Evolutionary conservation across 805 yeast genomes (phyloP).

Genomic region (Saitoella complicata): DNA sequence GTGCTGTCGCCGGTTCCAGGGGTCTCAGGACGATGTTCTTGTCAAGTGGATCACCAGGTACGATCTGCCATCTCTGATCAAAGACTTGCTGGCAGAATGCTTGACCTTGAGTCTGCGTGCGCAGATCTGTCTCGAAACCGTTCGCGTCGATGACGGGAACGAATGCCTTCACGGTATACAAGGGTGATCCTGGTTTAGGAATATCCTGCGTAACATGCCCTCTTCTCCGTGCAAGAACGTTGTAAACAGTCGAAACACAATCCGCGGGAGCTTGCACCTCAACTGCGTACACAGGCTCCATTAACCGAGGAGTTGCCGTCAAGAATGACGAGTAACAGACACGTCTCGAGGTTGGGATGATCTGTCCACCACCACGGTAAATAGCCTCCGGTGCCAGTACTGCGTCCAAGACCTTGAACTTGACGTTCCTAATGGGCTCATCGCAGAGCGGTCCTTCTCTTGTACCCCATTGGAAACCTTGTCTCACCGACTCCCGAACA

Average conservation of each 20-base stretch:
- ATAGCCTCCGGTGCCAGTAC: slow-evolving; percentile 32
- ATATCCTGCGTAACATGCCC: slow-evolving; percentile 37
- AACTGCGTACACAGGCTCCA: slow-evolving; percentile 67
- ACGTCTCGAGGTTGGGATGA: slow-evolving; percentile 65
- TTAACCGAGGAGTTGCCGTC: slow-evolving; percentile 56
- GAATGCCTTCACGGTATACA: slow-evolving; percentile 42
- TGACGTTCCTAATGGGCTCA: slow-evolving; percentile 55
- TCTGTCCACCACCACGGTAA: slow-evolving; percentile 46
- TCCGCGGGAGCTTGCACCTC: slow-evolving; percentile 38
- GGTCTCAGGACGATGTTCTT: slow-evolving; percentile 43
- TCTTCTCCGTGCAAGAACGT: slow-evolving; percentile 44
- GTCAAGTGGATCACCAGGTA: slow-evolving; percentile 88
- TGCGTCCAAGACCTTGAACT: slow-evolving; percentile 54
- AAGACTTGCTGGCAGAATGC: slow-evolving; percentile 55
- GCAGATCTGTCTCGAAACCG: slow-evolving; percentile 76
- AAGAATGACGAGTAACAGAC: slow-evolving; percentile 73
- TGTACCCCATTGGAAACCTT: slow-evolving; percentile 73
- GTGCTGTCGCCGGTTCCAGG: slow-evolving; percentile 56
- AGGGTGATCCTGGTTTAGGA: slow-evolving; percentile 59
- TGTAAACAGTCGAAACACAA: slow-evolving; percentile 33
- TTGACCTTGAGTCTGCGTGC: slow-evolving; percentile 63
- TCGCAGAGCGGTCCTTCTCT: slow-evolving; percentile 88
- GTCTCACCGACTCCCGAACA: slow-evolving; percentile 39
- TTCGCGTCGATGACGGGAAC: slow-evolving; percentile 82
- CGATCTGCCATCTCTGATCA: slow-evolving; percentile 47